A percentile compares a stretch with the other conserved stretches of the same genome.
Evolutionary conservation across 495 filamentous ascomycete genomes (phyloP).

Genomic region (Tuber umbilicatum): DNA sequence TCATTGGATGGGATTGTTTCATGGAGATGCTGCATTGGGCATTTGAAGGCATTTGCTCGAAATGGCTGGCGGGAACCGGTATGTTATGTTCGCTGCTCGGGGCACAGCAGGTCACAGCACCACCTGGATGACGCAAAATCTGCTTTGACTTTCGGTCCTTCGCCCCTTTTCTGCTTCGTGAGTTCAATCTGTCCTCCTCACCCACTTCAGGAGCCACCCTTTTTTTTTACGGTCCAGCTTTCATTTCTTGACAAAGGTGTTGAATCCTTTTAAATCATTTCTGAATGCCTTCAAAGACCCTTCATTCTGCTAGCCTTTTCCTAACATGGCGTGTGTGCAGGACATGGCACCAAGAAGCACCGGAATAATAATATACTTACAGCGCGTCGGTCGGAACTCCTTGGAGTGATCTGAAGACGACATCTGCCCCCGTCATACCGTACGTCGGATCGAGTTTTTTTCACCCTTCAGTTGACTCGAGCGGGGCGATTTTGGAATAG

Average conservation of each 20-base stretch:
- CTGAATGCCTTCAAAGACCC: constrained; percentile 13
- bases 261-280: constrained; percentile 5
- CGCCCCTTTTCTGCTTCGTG: constrained; percentile 22
- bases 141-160: constrained; percentile 15
- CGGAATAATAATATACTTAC: neutral
- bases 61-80: constrained; percentile 21
- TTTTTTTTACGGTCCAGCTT: constrained; percentile 14
- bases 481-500: constrained; percentile 9
- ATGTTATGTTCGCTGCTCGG: constrained; percentile 29
- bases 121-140: constrained; percentile 14
- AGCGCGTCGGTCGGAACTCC: constrained; percentile 17
- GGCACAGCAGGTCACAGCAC: constrained; percentile 25
- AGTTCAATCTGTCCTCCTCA: constrained; percentile 22
- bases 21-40: neutral
- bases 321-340: neutral
- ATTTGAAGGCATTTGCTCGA: neutral
- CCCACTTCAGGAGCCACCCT: neutral
- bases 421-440: neutral
- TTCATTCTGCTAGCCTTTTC: constrained; percentile 8
- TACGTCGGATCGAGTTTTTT: constrained; percentile 5
- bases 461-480: constrained; percentile 13
- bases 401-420: constrained; percentile 11
- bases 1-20: neutral
- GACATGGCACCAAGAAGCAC: neutral
- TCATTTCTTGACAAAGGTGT: constrained; percentile 6